Percentiles rank a stretch among this genome's conserved stretches.
Evolutionary conservation across 768 basidiomycete species (phyloP).

Genomic region (Xerocomus spinulosus): DNA sequence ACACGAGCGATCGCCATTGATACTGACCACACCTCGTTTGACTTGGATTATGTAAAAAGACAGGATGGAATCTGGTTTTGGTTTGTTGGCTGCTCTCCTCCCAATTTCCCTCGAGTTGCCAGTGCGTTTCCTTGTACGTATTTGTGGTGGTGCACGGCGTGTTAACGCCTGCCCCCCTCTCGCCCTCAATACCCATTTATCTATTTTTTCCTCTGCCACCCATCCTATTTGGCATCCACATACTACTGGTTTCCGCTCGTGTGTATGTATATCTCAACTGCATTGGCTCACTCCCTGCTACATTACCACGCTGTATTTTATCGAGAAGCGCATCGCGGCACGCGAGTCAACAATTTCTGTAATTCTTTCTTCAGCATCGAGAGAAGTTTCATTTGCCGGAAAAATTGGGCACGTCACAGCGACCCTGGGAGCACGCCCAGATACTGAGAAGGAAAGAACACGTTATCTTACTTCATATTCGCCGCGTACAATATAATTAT

Average conservation of each 20-base stretch:
- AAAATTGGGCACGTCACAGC: not conserved
- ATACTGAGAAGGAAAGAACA: slow-evolving; percentile 1
- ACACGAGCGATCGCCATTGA: slow-evolving; percentile 27
- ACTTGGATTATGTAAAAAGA: slow-evolving; percentile 25
- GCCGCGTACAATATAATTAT: slow-evolving; percentile 1
- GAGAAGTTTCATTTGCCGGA: slow-evolving; percentile 12
- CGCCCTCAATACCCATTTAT: slow-evolving; percentile 9
- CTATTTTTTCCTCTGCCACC: slow-evolving; percentile 6
- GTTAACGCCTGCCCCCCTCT: slow-evolving; percentile 3
- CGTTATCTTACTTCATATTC: slow-evolving; percentile 5
- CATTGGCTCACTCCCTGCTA: slow-evolving; percentile 11
- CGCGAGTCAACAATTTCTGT: not conserved
- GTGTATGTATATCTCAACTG: slow-evolving; percentile 13
- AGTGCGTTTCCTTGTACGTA: slow-evolving; percentile 22
- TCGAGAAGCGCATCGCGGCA: slow-evolving; percentile 4
- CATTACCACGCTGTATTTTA: slow-evolving; percentile 24
- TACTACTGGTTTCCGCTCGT: slow-evolving; percentile 8
- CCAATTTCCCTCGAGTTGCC: slow-evolving; percentile 12
- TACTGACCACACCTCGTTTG: slow-evolving; percentile 8
- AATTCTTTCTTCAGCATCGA: slow-evolving; percentile 2
- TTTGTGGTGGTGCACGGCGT: slow-evolving; percentile 18
- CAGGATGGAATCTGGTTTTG: slow-evolving; percentile 25
- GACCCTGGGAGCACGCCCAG: slow-evolving; percentile 14
- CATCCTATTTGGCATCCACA: slow-evolving; percentile 21
- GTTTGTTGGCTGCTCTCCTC: slow-evolving; percentile 12